Evolutionary conservation across 2,329 filamentous ascomycete genomes (phyloP).

Genomic region (Fusarium graminum): DNA sequence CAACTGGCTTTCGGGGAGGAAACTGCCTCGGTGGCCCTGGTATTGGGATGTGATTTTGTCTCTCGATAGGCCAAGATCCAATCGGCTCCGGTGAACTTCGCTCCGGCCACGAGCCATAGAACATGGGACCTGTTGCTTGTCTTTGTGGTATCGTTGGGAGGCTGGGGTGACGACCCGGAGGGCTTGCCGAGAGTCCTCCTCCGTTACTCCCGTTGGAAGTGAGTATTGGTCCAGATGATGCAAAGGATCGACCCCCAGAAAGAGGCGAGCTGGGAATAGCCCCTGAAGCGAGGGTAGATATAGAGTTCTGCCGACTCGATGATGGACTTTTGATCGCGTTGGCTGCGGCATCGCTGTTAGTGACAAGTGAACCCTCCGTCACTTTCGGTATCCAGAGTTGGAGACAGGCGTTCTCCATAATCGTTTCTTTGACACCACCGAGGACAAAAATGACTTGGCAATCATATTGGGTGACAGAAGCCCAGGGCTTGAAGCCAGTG

Average conservation of each 20-base stretch:
- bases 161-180: conserved; percentile 28
- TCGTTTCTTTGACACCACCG: conserved; percentile 38
- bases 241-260: conserved; percentile 9
- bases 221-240: conserved; percentile 5
- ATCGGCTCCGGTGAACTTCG: conserved; percentile 36
- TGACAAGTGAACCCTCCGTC: conserved; percentile 48
- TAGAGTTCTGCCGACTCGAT: conserved; percentile 33
- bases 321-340: conserved; percentile 16
- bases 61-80: conserved; percentile 29
- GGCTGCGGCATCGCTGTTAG: conserved; percentile 44
- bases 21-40: conserved; percentile 26
- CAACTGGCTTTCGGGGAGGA: conserved; percentile 36
- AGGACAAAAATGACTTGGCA: conserved; percentile 51
- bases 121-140: conserved; percentile 23
- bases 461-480: conserved; percentile 47
- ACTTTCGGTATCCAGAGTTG: conserved; percentile 53
- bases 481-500: conserved; percentile 52
- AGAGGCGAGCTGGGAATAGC: conserved; percentile 5
- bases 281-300: conserved; percentile 24
- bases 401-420: conserved; percentile 50
- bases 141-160: conserved; percentile 43
- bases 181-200: conserved; percentile 15
- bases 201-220: conserved; percentile 5
- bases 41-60: conserved; percentile 21
- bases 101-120: conserved; percentile 38